Conservation (phyloP, 371 early-diverging fungal species). For the Syncephalastrum racemosum region DNA sequence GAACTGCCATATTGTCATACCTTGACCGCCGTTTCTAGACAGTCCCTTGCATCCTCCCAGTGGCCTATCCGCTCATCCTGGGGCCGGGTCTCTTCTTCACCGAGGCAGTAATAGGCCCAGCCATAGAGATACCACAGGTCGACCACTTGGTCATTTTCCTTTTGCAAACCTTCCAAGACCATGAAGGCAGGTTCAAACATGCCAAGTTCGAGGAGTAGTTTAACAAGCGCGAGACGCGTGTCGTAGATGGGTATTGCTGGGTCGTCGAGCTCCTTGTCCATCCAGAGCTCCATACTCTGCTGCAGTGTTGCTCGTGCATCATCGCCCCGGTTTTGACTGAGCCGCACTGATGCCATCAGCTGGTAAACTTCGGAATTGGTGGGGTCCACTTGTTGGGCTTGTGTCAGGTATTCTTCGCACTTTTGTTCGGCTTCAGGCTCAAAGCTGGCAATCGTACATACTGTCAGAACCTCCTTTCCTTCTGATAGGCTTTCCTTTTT, state of each 20-base stretch:
- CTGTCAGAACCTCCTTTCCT: background rate
- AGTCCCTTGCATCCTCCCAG: conserved; percentile 76
- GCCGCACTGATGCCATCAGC: conserved; percentile 85
- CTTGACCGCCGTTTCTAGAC: conserved; percentile 71
- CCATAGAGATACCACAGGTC: conserved; percentile 95
- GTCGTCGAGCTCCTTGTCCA: conserved; percentile 56
- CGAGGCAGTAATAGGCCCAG: conserved; percentile 85
- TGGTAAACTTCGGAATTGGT: conserved; percentile 84
- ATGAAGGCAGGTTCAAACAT: conserved; percentile 77
- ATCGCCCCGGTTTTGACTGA: conserved; percentile 81
- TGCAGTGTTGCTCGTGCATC: conserved; percentile 77
- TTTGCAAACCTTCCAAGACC: conserved; percentile 77
- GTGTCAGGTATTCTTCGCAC: conserved; percentile 73
- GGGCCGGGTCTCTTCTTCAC: conserved; percentile 58
- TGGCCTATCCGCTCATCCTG: conserved; percentile 52
- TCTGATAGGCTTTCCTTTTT: background rate
- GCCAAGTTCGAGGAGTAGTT: conserved; percentile 80
- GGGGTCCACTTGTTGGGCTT: conserved; percentile 71
- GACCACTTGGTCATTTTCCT: conserved; percentile 89
- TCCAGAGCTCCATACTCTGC: conserved; percentile 77
- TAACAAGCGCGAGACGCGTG: conserved; percentile 72
- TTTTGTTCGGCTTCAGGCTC: conserved; percentile 86
- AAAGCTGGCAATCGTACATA: conserved; percentile 53
- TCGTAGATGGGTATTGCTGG: conserved; percentile 80
- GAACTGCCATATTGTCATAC: conserved; percentile 35